Base-by-base conservation (phyloP, 495 filamentous ascomycete genomes). In the Hypoxylon lenormandii region DNA sequence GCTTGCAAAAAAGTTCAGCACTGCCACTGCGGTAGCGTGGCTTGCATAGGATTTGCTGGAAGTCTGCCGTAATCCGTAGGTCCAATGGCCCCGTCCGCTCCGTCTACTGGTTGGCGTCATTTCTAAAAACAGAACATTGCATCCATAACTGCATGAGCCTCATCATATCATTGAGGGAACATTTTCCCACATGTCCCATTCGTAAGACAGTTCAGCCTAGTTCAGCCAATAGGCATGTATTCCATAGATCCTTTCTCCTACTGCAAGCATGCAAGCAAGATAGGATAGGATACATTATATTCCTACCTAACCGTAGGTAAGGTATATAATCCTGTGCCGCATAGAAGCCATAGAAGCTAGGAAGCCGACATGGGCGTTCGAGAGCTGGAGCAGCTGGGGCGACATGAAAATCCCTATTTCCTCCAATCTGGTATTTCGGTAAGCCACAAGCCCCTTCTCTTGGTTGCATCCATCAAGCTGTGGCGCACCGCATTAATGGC, bases 91-190 rank as follows among this genome's bases (percentile, higher is more conserved):
- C 26, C 6, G 10, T 33, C 6, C 26, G 26, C 26, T 3, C 7
- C 26, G 26, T 33, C 30, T 33, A 33, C 6, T 33, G 30, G n/a
- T 51, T 64, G 57, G 60, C 50, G 13, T 36, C 5, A n/a, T 49
- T 64, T 64, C 60, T 64, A 64, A 64, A 64, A 64, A 64, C 60
- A 64, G 60, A 64, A 64, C 50, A 37, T 23, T 28, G 15, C 50
- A 10, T 42, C 19, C 12, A 5, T 7, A 28, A 49, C 46, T 49
- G 46, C 19, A 55, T 63, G 42, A 63, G 50, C 50, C 60, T 54
- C 38, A 63, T 26, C 4, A 28, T 40, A 48, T 48, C 30, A 26
- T 61, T 22, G 28, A 59, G 38, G 3, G 13, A 42, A 42, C 38
- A n/a, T 42, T 42, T 16, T 16, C 13, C 38, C 38, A 42, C 12